Base-by-base conservation (phyloP, 352 stramenopile species). In the Phytophthora melonis region DNA sequence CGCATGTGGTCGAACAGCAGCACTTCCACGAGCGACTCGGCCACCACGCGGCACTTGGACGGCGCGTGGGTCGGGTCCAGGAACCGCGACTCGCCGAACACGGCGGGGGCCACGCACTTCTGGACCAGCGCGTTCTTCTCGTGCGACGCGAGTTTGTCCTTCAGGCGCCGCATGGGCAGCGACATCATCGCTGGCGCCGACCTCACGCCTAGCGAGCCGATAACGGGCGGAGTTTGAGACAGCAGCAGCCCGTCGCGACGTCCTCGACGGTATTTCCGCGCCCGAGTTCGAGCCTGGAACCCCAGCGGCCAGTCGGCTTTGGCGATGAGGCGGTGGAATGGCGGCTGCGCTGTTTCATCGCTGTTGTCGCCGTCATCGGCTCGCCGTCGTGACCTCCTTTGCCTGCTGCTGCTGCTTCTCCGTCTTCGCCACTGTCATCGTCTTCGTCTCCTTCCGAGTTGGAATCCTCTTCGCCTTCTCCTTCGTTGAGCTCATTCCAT, bases 11-110 rank as follows among this genome's bases (percentile, higher is more conserved):
- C 81, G 45, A 93, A 90, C 2, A 92, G 65, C 23, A 93, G 70
- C 58, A 92, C 84, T 64, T 93, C 87, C 21, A 92, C 84, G 19
- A 93, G 79, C 30, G 83, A 91, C 43, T 93, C 81, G 16, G 84
- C 83, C 50, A 92, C 75, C 23, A 93, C 59, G 56, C 56, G 90
- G 77, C 87, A 92, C 58, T 92, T 91, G 23, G 85, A 82, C 34
- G 65, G 65, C 30, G 81, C 66, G 25, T 84, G 68, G 7, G 88
- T 79, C 34, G 82, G 83, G 39, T 90, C 70, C 0, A 90, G 71
- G 21, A 93, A 86, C 19, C 72, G 67, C 1, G 84, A 89, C 55
- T 93, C 87, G 16, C 87, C 87, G 54, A 93, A 89, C 61, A 93
- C 77, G 13, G 83, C 75, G n/a, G 83, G 83, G 1, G 85, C 77